These are phyloP conservation scores for Hansenula lynferdii DNA, from an alignment of 1,139 yeast species.

Conservation along the genomic window DNA sequence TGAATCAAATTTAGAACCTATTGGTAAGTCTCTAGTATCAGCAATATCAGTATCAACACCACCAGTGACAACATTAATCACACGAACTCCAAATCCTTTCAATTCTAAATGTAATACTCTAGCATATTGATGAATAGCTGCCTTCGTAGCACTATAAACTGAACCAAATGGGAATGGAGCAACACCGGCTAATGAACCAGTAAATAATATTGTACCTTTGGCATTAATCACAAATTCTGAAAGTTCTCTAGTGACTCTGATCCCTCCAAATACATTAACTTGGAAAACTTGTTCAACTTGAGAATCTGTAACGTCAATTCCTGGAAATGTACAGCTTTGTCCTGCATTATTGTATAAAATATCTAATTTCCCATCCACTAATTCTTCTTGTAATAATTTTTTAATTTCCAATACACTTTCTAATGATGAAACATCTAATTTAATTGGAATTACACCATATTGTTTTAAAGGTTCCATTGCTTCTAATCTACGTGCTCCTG, in stretches of 20 bases:
- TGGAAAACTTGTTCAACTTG: conserved; percentile 50
- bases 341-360: conserved; percentile 69
- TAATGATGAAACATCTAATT: conserved; percentile 51
- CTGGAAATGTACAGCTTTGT: conserved; percentile 66
- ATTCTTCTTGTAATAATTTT: conserved; percentile 30
- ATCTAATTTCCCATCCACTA: conserved; percentile 48
- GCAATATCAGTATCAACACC: conserved; percentile 60
- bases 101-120: conserved; percentile 59
- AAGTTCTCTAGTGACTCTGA: conserved; percentile 59
- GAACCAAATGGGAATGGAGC: conserved; percentile 69
- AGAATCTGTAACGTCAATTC: conserved; percentile 59
- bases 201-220: conserved; percentile 67
- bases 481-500: conserved; percentile 67
- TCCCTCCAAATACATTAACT: conserved; percentile 52
- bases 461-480: conserved; percentile 52
- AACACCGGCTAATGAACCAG: conserved; percentile 69
- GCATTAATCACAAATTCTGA: conserved; percentile 54
- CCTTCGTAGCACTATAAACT: conserved; percentile 66
- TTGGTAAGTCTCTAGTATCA: conserved; percentile 52
- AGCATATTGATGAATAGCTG: conserved; percentile 73
- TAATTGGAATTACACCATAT: conserved; percentile 30
- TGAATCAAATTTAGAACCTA: conserved; percentile 47
- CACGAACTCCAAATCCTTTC: conserved; percentile 70
- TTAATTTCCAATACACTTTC: conserved; percentile 43
- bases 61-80: conserved; percentile 66